Conservation (phyloP, 2,329 filamentous ascomycete species). For the Aspergillus sojae region DNA sequence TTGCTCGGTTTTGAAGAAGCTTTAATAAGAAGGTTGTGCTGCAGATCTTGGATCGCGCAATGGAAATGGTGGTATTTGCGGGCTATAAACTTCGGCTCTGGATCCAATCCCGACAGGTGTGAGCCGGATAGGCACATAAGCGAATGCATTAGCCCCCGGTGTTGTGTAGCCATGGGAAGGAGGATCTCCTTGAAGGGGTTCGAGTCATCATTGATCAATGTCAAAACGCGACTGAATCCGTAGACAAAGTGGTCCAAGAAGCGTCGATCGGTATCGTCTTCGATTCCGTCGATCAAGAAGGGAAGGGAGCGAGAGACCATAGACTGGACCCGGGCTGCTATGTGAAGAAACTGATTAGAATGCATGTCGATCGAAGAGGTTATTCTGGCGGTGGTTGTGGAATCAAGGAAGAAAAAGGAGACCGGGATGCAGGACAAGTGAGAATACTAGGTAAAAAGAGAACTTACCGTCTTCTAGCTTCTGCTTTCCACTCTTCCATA, state of each 20-base stretch:
- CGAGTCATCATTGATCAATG: constrained; percentile 75
- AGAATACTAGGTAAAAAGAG: neutral
- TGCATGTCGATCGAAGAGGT: neutral
- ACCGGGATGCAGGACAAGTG: neutral
- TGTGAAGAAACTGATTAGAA: constrained; percentile 12
- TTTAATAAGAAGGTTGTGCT: constrained; percentile 38
- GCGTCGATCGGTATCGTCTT: constrained; percentile 75
- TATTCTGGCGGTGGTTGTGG: neutral
- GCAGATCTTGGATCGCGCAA: constrained; percentile 43
- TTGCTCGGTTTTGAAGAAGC: constrained; percentile 24
- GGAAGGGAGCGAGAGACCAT: constrained; percentile 50
- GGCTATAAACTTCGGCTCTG: constrained; percentile 54
- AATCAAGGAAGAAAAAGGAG: neutral
- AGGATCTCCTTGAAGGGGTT: constrained; percentile 87
- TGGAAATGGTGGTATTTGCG: constrained; percentile 59
- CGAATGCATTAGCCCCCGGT: constrained; percentile 87
- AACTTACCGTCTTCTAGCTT: constrained; percentile 64
- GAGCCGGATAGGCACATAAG: constrained; percentile 81
- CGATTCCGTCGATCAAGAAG: constrained; percentile 75
- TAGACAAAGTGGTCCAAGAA: constrained; percentile 84
- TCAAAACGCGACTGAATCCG: constrained; percentile 77
- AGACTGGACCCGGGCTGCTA: constrained; percentile 35
- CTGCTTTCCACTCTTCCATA: constrained; percentile 85
- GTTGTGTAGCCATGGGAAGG: constrained; percentile 76
- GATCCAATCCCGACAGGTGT: constrained; percentile 62